Evolutionary conservation across 2,329 filamentous ascomycete genomes (phyloP).

Genomic region (Ciborinia camelliae): DNA sequence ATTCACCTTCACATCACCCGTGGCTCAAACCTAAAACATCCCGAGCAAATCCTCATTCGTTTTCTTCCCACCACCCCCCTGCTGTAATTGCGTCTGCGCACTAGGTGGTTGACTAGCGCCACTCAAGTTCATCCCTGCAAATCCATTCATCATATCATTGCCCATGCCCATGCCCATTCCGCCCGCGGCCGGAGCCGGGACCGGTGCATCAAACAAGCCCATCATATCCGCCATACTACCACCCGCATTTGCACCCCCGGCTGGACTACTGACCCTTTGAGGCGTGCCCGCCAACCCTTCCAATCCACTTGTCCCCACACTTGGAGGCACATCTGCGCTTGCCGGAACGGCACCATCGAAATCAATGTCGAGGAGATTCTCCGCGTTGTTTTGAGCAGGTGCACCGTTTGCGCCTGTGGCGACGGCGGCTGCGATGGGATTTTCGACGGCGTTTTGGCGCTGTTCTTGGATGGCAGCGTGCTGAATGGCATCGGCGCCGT

Average conservation of each 20-base stretch:
- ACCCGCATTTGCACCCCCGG: constrained; percentile 37
- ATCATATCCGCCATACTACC: constrained; percentile 80
- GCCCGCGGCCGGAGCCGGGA: constrained; percentile 32
- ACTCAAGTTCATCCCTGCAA: constrained; percentile 75
- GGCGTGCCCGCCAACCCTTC: constrained; percentile 61
- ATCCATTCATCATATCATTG: constrained; percentile 65
- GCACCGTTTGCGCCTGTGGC: constrained; percentile 59
- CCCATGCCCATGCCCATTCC: constrained; percentile 18
- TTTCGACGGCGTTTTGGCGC: constrained; percentile 85
- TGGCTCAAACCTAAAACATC: constrained; percentile 45
- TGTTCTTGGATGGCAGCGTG: constrained; percentile 95
- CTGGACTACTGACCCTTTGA: constrained; percentile 64
- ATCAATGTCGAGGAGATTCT: constrained; percentile 94
- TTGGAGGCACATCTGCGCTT: constrained; percentile 66
- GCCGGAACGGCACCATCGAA: constrained; percentile 92
- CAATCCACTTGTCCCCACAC: constrained; percentile 47
- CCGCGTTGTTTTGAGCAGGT: constrained; percentile 70
- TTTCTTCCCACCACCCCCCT: constrained; percentile 45
- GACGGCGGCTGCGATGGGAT: constrained; percentile 85
- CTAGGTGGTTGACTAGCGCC: constrained; percentile 62
- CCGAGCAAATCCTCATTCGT: constrained; percentile 57
- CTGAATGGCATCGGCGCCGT: constrained; percentile 90
- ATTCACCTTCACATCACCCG: neutral
- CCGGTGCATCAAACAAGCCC: constrained; percentile 55
- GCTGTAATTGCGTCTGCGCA: constrained; percentile 54